Base-by-base conservation (phyloP, 2,329 filamentous ascomycete genomes). In the Davidsoniella virescens region DNA sequence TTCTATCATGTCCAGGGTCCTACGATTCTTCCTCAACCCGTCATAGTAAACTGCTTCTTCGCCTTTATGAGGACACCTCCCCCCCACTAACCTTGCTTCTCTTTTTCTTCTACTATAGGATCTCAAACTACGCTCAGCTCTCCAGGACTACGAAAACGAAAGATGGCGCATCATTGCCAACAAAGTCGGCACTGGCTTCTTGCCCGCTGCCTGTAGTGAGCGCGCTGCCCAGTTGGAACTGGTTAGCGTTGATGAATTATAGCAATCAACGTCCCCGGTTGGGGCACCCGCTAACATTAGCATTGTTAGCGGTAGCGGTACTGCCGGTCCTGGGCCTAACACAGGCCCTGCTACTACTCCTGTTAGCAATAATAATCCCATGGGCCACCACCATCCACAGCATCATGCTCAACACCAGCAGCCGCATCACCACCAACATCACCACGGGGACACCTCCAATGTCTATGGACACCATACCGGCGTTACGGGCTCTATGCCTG, bases 101-200 rank as follows among this genome's bases (percentile, higher is more conserved):
- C 33, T 14, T 47, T 49, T 41, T n/a, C 17, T 29, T 18, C 10
- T 16, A n/a, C 12, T 50, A 37, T 61, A 90, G 85, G 79, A 88
- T 57, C 74, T 82, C 63, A 86, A 85, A 64, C 76, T 92, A 58
- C 80, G 78, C 55, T 78, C 73, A 50, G 83, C 84, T 4, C 75
- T 90, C 57, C 78, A 84, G 61, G 85, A 90, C 64, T 90, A 90
- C 69, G 85, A 92, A 61, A 84, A 83, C 67, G 87, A 94, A 64
- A 87, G 87, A 62, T 95, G 88, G 88, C 82, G 87, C 57, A 86
- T 93, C 60, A 80, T 94, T 55, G 83, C 88, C 53, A 84, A 84
- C 60, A 94, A 94, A 66, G 83, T 95, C 59, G 88, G 88, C 54
- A 84, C 81, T 47, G 87, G 88, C 44, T 93, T 94, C 62, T 92